Percentiles rank a stretch among this genome's conserved stretches.
Evolutionary conservation across 306 rosid species (phyloP).

Genomic region (Calophaca sinica): DNA sequence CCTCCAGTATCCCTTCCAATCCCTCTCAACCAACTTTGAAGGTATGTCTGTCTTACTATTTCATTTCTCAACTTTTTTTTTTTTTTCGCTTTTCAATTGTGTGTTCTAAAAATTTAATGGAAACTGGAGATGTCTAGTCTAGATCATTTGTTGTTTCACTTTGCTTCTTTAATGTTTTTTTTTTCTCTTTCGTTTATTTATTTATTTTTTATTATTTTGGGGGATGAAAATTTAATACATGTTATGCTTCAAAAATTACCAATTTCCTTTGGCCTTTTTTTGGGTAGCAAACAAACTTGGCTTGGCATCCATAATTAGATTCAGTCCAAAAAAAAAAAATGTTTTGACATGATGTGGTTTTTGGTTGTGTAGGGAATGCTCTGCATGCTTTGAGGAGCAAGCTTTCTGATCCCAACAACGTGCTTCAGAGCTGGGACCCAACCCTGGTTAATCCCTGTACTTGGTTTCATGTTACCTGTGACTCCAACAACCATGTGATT

Average conservation of each 20-base stretch:
- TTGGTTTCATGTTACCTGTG: conserved; percentile 96
- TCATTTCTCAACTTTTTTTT: conserved; percentile 16
- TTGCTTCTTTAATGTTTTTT: no score
- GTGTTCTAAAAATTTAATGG: neutral
- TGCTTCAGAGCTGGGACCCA: conserved; percentile 98
- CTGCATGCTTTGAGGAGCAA: conserved; percentile 79
- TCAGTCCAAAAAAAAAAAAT: neutral
- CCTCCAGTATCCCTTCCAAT: conserved; percentile 43
- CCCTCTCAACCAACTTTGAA: conserved; percentile 55
- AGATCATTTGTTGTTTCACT: no score
- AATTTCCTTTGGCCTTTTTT: conserved; percentile 5
- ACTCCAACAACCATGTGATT: conserved; percentile 74
- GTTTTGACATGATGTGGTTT: conserved; percentile 18
- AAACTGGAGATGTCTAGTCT: neutral
- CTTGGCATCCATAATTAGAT: conserved; percentile 35
- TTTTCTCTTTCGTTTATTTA: no score
- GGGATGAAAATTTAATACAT: no score
- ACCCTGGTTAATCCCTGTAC: conserved; percentile 98
- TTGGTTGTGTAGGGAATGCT: conserved; percentile 71
- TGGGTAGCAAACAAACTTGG: no score
- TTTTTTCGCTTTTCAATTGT: neutral
- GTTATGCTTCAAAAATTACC: neutral
- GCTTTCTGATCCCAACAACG: conserved; percentile 76
- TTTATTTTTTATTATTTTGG: no score
- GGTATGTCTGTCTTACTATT: conserved; percentile 44